These are phyloP conservation scores for Mucor saturninus DNA, from an alignment of 371 early-diverging fungal genomes.

Conservation along the genomic window DNA sequence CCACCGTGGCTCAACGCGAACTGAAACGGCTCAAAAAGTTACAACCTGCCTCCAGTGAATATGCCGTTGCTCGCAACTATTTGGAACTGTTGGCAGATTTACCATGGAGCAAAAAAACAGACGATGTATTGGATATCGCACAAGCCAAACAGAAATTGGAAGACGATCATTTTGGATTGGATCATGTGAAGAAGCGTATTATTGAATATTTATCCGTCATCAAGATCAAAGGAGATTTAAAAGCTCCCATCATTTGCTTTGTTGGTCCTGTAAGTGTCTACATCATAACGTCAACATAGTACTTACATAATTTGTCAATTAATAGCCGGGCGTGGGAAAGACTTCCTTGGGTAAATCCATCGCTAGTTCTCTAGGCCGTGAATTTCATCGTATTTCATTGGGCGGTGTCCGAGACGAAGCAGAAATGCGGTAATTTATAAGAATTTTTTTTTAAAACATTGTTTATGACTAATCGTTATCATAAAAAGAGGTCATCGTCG, in stretches of 20 bases:
- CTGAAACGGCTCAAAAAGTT: constrained; percentile 74
- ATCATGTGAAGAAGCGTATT: constrained; percentile 82
- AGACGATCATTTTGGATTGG: constrained; percentile 83
- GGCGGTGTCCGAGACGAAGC: constrained; percentile 92
- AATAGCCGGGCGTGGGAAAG: constrained; percentile 81
- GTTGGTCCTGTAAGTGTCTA: constrained; percentile 63
- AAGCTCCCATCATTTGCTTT: constrained; percentile 87
- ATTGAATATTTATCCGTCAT: constrained; percentile 85
- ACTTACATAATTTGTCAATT: neutral
- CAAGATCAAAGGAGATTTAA: constrained; percentile 76
- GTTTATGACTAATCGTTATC: neutral
- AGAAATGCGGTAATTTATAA: constrained; percentile 64
- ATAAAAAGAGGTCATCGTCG: constrained; percentile 78
- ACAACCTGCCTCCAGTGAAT: constrained; percentile 79
- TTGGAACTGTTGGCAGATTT: constrained; percentile 78
- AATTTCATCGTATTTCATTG: constrained; percentile 83
- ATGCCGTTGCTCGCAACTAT: constrained; percentile 79
- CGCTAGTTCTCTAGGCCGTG: constrained; percentile 79
- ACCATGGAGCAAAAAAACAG: constrained; percentile 74
- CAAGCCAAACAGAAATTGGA: constrained; percentile 72
- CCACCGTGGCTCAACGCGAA: constrained; percentile 71
- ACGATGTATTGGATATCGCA: constrained; percentile 71
- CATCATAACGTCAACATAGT: neutral
- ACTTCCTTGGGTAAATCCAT: constrained; percentile 84
- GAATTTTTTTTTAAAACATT: neutral